These are phyloP conservation scores for Salmacisia buchloeana DNA, from an alignment of 1,284 basidiomycete genomes.

Conservation along the genomic window DNA sequence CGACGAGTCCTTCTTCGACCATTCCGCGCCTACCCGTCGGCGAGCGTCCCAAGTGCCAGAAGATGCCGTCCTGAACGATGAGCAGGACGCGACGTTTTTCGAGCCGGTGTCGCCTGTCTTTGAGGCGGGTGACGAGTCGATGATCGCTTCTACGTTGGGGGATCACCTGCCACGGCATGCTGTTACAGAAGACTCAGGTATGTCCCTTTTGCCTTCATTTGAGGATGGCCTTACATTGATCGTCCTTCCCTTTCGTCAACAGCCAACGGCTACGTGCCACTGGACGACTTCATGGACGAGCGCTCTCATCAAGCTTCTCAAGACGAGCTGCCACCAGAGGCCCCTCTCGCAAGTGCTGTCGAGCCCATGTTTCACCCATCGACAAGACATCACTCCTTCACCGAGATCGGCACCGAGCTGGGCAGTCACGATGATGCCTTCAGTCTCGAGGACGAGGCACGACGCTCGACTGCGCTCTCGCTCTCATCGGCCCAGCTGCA, in stretches of 20 bases:
- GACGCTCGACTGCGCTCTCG: background rate
- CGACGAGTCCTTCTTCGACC: background rate
- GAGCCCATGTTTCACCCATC: background rate
- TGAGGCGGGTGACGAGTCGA: no score
- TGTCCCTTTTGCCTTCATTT: no score
- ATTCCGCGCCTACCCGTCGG: background rate
- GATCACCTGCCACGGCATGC: no score
- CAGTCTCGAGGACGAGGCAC: background rate
- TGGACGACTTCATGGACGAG: background rate
- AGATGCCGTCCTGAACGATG: conserved; percentile 1
- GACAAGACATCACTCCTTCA: background rate
- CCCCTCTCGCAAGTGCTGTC: background rate
- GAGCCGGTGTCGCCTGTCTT: background rate
- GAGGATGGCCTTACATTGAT: no score
- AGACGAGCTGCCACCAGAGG: background rate
- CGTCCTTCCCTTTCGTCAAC: no score
- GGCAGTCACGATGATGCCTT: background rate
- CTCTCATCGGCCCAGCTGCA: background rate
- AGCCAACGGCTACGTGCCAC: background rate
- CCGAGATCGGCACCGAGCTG: background rate
- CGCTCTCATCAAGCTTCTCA: background rate
- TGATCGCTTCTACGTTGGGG: no score
- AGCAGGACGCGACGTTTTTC: background rate
- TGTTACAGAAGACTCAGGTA: no score
- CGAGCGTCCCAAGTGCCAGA: background rate